These are phyloP conservation scores for Fragilaria crotonensis DNA, from an alignment of 108 stramenopile genomes.

Conservation along the genomic window DNA sequence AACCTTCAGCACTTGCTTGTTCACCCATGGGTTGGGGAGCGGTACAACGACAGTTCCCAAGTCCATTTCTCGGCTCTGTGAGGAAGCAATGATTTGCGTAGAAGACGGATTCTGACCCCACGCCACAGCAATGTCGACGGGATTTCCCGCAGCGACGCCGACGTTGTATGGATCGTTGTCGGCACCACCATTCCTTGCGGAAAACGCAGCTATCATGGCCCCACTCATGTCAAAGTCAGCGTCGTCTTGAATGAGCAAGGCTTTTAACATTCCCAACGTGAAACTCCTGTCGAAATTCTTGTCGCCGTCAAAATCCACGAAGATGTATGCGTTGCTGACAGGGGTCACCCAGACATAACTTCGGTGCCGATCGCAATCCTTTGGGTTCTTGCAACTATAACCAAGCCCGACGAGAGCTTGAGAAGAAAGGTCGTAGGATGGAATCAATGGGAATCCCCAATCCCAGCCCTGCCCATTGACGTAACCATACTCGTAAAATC, in stretches of 20 bases:
- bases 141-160: neutral
- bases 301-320: slow-evolving; percentile 19
- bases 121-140: slow-evolving; percentile 8
- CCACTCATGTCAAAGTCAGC: slow-evolving; percentile 17
- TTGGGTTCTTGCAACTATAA: slow-evolving; percentile 14
- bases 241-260: neutral
- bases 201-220: slow-evolving; percentile 14
- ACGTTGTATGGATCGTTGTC: neutral
- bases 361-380: neutral
- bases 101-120: slow-evolving; percentile 12
- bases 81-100: neutral
- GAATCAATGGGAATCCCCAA: slow-evolving; percentile 13
- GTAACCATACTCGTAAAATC: neutral
- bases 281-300: neutral
- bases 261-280: neutral
- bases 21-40: neutral
- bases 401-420: slow-evolving; percentile 15
- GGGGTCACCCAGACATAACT: slow-evolving; percentile 23
- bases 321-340: slow-evolving; percentile 8
- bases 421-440: slow-evolving; percentile 2
- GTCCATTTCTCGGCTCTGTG: neutral
- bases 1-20: neutral
- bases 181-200: neutral
- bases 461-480: neutral
- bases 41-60: slow-evolving; percentile 5